Base-by-base conservation (phyloP, 129 eudicot genomes). In the Flaveria robusta region DNA sequence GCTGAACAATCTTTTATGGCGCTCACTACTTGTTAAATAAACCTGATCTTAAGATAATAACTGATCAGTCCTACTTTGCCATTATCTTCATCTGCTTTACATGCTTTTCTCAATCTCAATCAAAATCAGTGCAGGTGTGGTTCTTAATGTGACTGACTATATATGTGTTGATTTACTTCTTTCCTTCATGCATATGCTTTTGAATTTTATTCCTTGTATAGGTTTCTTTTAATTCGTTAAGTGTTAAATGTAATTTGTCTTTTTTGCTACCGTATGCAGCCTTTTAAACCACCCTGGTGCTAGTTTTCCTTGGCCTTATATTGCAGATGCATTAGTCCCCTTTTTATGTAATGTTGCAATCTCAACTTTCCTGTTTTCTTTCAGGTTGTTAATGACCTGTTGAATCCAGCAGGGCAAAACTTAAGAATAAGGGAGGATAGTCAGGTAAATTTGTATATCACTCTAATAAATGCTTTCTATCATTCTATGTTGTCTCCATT, bases 361-460 rank as follows among this genome's bases (percentile, higher is more conserved):
- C 34, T 26, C 60, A 70, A 72, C 16, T 37, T 51, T 79, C 9
- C 15, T 63, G 23, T 55, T 73, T 31, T 31, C 78, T 81, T 81
- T 79, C 94, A 94, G 99, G 99, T 94, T 83, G 97, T 94, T 69
- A 94, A 94, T 72, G 99, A 94, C 78, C 87, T 91, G 81, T 82
- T 94, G 79, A 91, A 94, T 78, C 99, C 99, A 79, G 96, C 99
- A 43, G 99, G 99, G 68, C 97, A 94, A 78, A 91, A 94, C 81
- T 64, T 94, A 81, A 85, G 96, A 82, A 87, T 94, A 65, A 84
- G 97, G 85, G 97, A 94, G 84, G 99, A 94, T 63, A 80, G 87
- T 45, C 99, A 94, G 99, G 99, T 94, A 66, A 77, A 56, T 74
- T 58, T 77, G 10, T 18, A 71, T 49, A 31, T 58, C 69, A 59